Evolutionary conservation across 192 early-diverging fungal species (phyloP), one percentile per base, ranked within the genome.

Genomic region (Jimgerdemannia flammicorona): DNA sequence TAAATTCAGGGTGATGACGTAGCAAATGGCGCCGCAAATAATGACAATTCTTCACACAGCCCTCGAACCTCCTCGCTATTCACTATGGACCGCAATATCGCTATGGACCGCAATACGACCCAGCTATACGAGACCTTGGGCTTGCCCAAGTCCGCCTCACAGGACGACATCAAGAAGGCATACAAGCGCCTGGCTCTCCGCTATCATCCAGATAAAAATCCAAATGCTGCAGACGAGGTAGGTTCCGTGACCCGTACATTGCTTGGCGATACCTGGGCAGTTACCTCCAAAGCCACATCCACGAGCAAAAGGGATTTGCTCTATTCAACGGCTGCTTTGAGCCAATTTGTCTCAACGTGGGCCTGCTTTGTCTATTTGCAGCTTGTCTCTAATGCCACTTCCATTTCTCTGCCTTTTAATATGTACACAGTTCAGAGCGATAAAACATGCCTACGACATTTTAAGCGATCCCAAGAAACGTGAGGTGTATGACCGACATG

Each of bases 401-500:
- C 49, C 49, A 59, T 14, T 10, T 54, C 49, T 54, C 49, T 54
- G 49, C 4, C 49, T 17, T 78, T 77, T 44, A 64, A 10, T 49
- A 64, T 44, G 74, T 83, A 8, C 81, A 42, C 71, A 91, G 86
- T 99, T 98, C 82, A 93, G 95, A 81, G 84, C 88, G 20, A 93
- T 99, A 67, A 89, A 88, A 44, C 90, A 93, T 76, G 95, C 97
- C 40, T 96, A 97, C 78, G 93, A 96, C 73, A 76, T 90, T 8
- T 84, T 91, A 43, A 80, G 87, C 18, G 93, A 95, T 78, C 85
- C 87, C 44, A 92, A 97, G 76, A 95, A 93, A 75, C 89, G 96
- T 14, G 76, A 90, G 41, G 89, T 99, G 19, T 99, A 97, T 82
- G 95, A 98, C 85, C 90, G 91, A 75, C 96, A 97, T 80, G 93